Conservation (phyloP, 2,329 filamentous ascomycete species). For the Monosporascus sp. region DNA sequence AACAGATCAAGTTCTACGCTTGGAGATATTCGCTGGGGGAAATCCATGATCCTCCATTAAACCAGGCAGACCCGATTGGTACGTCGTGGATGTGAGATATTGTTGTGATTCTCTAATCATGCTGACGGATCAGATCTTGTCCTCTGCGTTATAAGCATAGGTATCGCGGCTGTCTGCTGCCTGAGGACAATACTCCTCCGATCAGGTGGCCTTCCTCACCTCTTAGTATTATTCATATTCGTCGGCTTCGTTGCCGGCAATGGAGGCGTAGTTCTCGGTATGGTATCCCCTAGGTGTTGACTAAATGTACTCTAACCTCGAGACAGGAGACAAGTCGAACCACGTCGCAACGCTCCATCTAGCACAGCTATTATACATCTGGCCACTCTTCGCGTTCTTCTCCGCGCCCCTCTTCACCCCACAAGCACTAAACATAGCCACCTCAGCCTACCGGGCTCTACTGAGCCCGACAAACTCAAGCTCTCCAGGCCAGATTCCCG, state of each 20-base stretch:
- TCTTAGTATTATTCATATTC: constrained; percentile 63
- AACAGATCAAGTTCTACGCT: constrained; percentile 32
- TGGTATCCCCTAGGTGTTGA: constrained; percentile 7
- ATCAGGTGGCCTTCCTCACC: constrained; percentile 45
- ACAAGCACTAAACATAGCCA: constrained; percentile 33
- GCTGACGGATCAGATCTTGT: constrained; percentile 39
- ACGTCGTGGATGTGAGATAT: constrained; percentile 11
- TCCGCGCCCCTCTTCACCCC: constrained; percentile 71
- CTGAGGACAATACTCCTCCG: constrained; percentile 38
- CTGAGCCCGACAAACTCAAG: neutral
- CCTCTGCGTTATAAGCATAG: constrained; percentile 58
- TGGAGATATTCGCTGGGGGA: constrained; percentile 44
- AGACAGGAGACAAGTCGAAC: constrained; percentile 81
- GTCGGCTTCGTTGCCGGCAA: constrained; percentile 77
- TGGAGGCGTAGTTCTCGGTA: constrained; percentile 83
- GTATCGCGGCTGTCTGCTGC: constrained; percentile 49
- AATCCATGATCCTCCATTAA: constrained; percentile 49
- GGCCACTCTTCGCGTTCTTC: constrained; percentile 86
- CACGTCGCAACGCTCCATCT: constrained; percentile 86
- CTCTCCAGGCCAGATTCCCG: too few relatives aligned
- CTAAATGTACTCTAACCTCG: constrained; percentile 18
- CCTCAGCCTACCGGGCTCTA: constrained; percentile 4
- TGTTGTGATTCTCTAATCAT: neutral
- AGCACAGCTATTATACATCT: constrained; percentile 92
- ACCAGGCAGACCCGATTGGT: constrained; percentile 46